Evolutionary conservation across 306 rosid species (phyloP).

Genomic region (Heteromeles arbutifolia): DNA sequence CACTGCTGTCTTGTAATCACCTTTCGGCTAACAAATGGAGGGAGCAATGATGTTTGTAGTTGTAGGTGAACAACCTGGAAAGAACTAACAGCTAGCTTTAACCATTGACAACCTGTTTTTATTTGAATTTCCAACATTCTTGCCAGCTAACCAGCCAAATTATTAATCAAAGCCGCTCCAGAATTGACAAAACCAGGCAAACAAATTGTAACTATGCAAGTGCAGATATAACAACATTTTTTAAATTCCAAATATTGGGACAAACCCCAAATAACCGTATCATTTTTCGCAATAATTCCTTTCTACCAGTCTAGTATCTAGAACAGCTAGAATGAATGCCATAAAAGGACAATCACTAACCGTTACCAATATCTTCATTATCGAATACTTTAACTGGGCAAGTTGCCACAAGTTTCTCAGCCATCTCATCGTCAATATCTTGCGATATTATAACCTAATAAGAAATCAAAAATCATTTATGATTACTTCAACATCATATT

Average conservation of each 20-base stretch:
- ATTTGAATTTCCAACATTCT: too few relatives aligned
- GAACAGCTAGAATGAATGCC: not conserved
- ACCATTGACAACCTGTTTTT: too few relatives aligned
- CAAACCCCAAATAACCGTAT: not conserved
- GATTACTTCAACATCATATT: slow-evolving; percentile 3
- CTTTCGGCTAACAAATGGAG: too few relatives aligned
- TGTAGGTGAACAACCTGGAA: too few relatives aligned
- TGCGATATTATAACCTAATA: slow-evolving; percentile 56
- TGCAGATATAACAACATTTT: not conserved
- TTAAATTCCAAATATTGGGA: not conserved
- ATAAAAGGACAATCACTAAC: slow-evolving; percentile 31
- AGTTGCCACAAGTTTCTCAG: slow-evolving; percentile 57
- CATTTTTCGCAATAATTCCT: not conserved
- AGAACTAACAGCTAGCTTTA: too few relatives aligned
- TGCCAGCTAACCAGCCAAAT: slow-evolving; percentile 44
- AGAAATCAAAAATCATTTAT: not conserved
- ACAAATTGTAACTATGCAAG: not conserved
- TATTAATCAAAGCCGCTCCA: not conserved
- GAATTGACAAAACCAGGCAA: not conserved
- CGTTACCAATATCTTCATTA: slow-evolving; percentile 84
- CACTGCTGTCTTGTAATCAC: too few relatives aligned
- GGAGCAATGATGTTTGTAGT: too few relatives aligned
- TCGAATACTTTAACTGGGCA: slow-evolving; percentile 80
- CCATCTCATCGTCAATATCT: slow-evolving; percentile 55
- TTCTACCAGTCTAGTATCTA: not conserved